Evolutionary conservation across 2,329 filamentous ascomycete genomes (phyloP).

Genomic region (Colletotrichum cordylinicola): DNA sequence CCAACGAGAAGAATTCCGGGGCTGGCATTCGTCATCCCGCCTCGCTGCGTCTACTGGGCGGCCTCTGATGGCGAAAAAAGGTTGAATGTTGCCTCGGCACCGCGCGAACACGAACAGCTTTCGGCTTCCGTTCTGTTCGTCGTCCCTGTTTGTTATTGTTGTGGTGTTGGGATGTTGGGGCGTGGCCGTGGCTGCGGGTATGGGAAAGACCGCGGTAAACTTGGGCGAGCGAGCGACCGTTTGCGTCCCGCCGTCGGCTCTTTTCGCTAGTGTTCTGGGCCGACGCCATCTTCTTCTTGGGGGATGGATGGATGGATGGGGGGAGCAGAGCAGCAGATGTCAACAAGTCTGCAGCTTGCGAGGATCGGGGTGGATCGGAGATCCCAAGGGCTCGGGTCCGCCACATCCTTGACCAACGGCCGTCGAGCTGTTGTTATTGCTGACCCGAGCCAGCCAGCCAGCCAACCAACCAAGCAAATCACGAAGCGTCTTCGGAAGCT

Average conservation of each 20-base stretch:
- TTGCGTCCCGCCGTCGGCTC: neutral
- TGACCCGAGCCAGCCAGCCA: neutral
- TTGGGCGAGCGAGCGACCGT: neutral
- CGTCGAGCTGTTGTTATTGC: neutral
- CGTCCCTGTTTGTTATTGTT: neutral
- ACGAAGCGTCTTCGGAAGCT: neutral
- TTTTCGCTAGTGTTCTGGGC: neutral
- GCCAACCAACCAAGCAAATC: neutral
- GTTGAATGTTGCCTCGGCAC: neutral
- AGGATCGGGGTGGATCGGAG: slow-evolving; percentile 6
- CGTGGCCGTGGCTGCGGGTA: neutral
- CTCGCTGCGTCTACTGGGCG: neutral
- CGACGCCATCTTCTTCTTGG: neutral
- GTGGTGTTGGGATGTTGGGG: neutral
- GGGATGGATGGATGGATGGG: neutral
- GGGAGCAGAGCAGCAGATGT: neutral
- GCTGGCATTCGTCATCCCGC: neutral
- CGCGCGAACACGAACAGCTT: neutral
- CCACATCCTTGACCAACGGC: neutral
- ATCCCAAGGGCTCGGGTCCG: neutral
- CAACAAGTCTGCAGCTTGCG: neutral
- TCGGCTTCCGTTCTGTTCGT: neutral
- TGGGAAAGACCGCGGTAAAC: neutral
- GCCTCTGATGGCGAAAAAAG: neutral
- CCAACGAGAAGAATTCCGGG: neutral